Evolutionary conservation across 768 basidiomycete genomes (phyloP).

Genomic region (Mycena belliarum): DNA sequence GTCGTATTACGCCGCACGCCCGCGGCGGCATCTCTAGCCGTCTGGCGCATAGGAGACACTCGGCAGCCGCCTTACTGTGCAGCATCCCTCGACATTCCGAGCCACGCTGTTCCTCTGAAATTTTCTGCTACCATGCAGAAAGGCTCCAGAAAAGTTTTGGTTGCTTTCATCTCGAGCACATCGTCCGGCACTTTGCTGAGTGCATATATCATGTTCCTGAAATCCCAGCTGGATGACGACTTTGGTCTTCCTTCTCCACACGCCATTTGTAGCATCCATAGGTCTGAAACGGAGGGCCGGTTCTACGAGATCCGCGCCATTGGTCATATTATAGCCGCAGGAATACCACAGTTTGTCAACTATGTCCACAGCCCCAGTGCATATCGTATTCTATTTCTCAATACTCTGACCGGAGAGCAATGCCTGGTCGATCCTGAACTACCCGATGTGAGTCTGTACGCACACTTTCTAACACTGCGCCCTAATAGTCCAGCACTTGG

Average conservation of each 20-base stretch:
- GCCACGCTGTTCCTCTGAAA: conserved; percentile 27
- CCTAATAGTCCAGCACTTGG: conserved; percentile 29
- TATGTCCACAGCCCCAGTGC: conserved; percentile 18
- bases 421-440: conserved; percentile 25
- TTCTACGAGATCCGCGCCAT: conserved; percentile 28
- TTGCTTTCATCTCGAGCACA: conserved; percentile 23
- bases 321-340: conserved; percentile 16
- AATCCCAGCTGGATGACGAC: conserved; percentile 13
- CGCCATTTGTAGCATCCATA: conserved; percentile 15
- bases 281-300: conserved; percentile 19
- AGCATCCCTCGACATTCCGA: conserved; percentile 28
- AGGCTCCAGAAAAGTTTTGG: conserved; percentile 22
- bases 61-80: conserved; percentile 27
- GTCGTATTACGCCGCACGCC: conserved; percentile 39
- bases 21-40: conserved; percentile 36
- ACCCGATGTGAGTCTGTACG: conserved; percentile 20
- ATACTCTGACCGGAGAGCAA: conserved; percentile 28
- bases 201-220: conserved; percentile 26
- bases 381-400: conserved; percentile 35
- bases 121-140: conserved; percentile 36
- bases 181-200: conserved; percentile 16
- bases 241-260: conserved; percentile 9
- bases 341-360: conserved; percentile 8
- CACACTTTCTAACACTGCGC: conserved; percentile 18
- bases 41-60: conserved; percentile 44